Evolutionary conservation across 2,329 filamentous ascomycete genomes (phyloP).

Genomic region (Dryadomyces quercus-mongolicae): DNA sequence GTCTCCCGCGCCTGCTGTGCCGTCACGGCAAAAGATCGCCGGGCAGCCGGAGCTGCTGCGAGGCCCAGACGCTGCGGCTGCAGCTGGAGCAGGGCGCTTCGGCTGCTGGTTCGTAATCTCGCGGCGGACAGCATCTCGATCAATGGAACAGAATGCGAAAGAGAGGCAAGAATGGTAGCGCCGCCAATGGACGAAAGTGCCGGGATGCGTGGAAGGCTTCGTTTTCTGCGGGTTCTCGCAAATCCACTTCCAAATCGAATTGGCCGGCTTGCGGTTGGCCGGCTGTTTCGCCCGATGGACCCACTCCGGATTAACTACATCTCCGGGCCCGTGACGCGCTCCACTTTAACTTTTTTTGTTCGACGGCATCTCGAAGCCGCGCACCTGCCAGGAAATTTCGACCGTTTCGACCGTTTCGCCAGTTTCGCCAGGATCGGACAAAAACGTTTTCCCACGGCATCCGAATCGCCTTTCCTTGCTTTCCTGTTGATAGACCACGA

Average conservation of each 20-base stretch:
- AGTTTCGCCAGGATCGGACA: not conserved
- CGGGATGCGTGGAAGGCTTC: not conserved
- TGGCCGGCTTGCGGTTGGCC: constrained; percentile 8
- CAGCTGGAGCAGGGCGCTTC: constrained; percentile 24
- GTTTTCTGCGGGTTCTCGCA: not conserved
- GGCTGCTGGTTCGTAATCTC: constrained; percentile 25
- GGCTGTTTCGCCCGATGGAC: constrained; percentile 1
- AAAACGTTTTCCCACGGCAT: no score
- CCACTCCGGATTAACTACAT: constrained; percentile 2
- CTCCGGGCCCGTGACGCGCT: not conserved
- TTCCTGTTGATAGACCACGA: not conserved
- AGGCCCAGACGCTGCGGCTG: constrained; percentile 27
- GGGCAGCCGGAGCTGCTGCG: constrained; percentile 11
- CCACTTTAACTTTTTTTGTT: not conserved
- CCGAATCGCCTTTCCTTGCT: not conserved
- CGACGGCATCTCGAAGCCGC: no score
- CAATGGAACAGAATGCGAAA: not conserved
- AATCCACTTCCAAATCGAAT: constrained; percentile 1
- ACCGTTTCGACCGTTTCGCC: no score
- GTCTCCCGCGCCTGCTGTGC: constrained; percentile 32
- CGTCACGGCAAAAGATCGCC: constrained; percentile 36
- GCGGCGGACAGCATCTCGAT: constrained; percentile 33
- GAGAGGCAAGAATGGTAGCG: not conserved
- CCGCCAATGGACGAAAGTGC: not conserved
- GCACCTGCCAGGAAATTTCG: no score